Evolutionary conservation across 2,329 filamentous ascomycete species (phyloP).

Genomic region (Ceratocystis ficicola): DNA sequence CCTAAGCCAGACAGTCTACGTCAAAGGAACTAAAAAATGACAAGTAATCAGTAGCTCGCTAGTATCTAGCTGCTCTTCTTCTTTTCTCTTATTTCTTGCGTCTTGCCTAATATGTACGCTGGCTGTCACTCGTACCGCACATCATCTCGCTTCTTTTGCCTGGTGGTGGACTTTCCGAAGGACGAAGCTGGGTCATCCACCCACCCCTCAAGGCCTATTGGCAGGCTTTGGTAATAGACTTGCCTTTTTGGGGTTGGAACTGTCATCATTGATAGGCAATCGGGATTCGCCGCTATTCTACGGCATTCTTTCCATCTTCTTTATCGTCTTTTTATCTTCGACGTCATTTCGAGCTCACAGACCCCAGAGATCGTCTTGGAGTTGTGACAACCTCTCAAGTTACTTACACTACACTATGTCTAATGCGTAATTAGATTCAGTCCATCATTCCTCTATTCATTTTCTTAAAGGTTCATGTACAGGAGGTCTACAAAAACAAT

Average conservation of each 20-base stretch:
- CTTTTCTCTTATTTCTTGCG: background rate
- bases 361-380: too few species aligned
- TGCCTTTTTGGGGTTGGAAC: background rate
- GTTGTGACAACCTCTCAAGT: too few species aligned
- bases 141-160: background rate
- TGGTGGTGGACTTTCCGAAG: background rate
- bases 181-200: background rate
- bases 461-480: too few species aligned
- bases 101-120: background rate
- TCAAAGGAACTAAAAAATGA: background rate
- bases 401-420: too few species aligned
- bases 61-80: background rate
- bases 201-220: background rate
- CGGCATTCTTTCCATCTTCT: background rate
- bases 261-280: background rate
- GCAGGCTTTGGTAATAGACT: background rate
- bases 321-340: background rate
- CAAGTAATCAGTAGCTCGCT: background rate
- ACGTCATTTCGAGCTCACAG: too few species aligned
- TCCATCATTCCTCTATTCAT: too few species aligned
- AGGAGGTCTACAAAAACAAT: too few species aligned
- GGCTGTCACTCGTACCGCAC: background rate
- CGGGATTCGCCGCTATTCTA: slow-evolving; percentile 1
- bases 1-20: too few species aligned
- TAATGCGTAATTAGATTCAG: too few species aligned